Conservation (phyloP, 1,139 yeast genomes). For the Taphrina deformans region DNA sequence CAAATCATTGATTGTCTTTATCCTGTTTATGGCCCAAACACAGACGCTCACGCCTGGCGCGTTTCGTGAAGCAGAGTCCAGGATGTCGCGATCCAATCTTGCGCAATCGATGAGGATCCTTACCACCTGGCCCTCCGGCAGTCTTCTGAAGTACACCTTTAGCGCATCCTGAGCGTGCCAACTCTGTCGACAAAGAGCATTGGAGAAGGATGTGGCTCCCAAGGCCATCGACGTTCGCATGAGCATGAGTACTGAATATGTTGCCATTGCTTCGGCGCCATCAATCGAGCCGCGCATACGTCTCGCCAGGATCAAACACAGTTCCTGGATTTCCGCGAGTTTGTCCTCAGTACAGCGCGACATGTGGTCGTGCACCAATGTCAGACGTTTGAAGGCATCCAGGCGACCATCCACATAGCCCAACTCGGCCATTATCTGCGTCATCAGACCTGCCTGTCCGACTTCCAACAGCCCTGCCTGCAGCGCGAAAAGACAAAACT, state of each 20-base stretch:
- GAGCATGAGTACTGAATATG: background rate
- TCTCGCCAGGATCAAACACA: background rate
- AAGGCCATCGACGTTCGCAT: background rate
- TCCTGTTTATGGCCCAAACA: background rate
- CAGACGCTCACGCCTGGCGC: background rate
- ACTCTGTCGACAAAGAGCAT: background rate
- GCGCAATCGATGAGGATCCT: background rate
- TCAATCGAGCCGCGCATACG: background rate
- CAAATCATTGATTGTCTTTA: background rate
- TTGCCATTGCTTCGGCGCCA: background rate
- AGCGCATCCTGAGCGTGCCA: slow-evolving; percentile 15
- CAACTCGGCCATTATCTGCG: background rate
- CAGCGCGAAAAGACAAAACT: slow-evolving; percentile 1
- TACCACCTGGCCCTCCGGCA: background rate
- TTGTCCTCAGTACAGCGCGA: background rate
- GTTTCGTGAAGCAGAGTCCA: background rate
- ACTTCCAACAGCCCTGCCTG: background rate
- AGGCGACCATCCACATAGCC: background rate
- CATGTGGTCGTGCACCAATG: background rate
- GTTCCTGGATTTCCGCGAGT: background rate
- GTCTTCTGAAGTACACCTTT: background rate
- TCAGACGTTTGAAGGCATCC: background rate
- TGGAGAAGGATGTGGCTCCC: background rate
- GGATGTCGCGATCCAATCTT: background rate
- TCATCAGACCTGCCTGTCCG: background rate